Percentiles rank a stretch among this genome's conserved stretches.
These are phyloP conservation scores for Ochromonas danica DNA, from an alignment of 108 stramenopile genomes.

Conservation along the genomic window DNA sequence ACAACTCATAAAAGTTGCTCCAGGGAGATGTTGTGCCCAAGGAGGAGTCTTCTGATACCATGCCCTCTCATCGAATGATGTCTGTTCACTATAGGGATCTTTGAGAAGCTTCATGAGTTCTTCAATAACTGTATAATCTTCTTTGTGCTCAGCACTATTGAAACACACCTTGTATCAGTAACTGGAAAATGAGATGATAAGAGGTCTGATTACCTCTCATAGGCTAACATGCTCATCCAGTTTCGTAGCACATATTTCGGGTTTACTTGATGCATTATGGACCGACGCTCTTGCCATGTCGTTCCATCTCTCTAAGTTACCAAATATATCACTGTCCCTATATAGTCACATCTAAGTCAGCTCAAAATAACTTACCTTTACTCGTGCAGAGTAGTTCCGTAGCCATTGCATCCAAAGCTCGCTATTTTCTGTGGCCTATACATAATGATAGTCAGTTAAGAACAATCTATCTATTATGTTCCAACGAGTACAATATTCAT, in stretches of 20 bases:
- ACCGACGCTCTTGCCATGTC: not conserved
- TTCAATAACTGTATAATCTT: constrained; percentile 4
- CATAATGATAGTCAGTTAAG: not conserved
- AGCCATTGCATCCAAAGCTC: not conserved
- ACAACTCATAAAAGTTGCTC: constrained; percentile 24
- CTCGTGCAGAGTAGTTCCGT: constrained; percentile 1
- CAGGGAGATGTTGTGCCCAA: constrained; percentile 29
- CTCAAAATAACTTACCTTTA: not conserved
- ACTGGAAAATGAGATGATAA: not conserved
- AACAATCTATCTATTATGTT: not conserved
- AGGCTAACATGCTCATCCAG: constrained; percentile 31
- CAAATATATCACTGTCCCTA: not conserved
- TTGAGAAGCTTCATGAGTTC: not conserved
- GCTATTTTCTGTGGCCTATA: not conserved
- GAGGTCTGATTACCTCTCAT: constrained; percentile 12
- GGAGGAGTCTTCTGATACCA: constrained; percentile 24
- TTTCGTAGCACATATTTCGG: constrained; percentile 45
- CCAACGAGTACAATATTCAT: not conserved
- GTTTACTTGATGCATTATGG: constrained; percentile 23
- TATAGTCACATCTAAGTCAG: not conserved
- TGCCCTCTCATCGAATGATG: not conserved
- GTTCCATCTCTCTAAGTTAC: not conserved
- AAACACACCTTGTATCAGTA: not conserved
- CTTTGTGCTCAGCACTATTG: not conserved
- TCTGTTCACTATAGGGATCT: constrained; percentile 27